A percentile compares a stretch with the other conserved stretches of the same genome.
phyloP scores from a whole-genome alignment of 106 monocot genomes.

The Dioscorea dumetorum region DNA sequence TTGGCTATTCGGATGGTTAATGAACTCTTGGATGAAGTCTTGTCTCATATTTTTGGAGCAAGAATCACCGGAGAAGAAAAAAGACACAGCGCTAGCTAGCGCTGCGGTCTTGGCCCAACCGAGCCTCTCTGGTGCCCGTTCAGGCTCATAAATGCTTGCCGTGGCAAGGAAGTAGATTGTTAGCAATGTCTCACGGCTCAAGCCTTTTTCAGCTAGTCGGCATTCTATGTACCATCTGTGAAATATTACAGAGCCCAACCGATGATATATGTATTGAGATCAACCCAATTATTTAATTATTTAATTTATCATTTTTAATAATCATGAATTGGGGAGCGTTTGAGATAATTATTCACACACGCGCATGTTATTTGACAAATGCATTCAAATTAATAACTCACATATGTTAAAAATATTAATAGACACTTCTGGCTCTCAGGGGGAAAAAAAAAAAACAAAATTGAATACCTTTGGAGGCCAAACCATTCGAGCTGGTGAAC shows the following conservation, averaged over 20 bases:
- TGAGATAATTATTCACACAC: too few species aligned
- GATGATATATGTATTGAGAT: too few species aligned
- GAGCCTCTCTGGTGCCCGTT: constrained; percentile 33
- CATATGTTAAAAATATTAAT: too few species aligned
- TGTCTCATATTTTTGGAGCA: background rate
- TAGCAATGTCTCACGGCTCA: constrained; percentile 23
- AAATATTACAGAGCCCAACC: too few species aligned
- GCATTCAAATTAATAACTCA: too few species aligned
- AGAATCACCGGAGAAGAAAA: background rate
- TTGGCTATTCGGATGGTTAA: too few species aligned
- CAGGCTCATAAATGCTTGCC: constrained; percentile 42
- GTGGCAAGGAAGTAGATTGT: constrained; percentile 58
- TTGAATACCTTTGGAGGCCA: constrained; percentile 38
- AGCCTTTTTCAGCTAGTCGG: constrained; percentile 14
- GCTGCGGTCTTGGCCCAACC: constrained; percentile 38
- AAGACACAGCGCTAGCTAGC: constrained; percentile 23
- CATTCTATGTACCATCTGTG: constrained; percentile 56
- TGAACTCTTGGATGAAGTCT: constrained; percentile 8
- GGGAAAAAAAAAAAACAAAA: too few species aligned
- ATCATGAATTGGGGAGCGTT: too few species aligned
- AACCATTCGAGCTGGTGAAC: constrained; percentile 67
- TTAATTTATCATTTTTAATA: too few species aligned
- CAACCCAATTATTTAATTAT: too few species aligned
- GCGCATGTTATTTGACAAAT: too few species aligned
- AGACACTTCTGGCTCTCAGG: too few species aligned